Base-by-base conservation (phyloP, 371 early-diverging fungal species). In the Mortierella sp. region DNA sequence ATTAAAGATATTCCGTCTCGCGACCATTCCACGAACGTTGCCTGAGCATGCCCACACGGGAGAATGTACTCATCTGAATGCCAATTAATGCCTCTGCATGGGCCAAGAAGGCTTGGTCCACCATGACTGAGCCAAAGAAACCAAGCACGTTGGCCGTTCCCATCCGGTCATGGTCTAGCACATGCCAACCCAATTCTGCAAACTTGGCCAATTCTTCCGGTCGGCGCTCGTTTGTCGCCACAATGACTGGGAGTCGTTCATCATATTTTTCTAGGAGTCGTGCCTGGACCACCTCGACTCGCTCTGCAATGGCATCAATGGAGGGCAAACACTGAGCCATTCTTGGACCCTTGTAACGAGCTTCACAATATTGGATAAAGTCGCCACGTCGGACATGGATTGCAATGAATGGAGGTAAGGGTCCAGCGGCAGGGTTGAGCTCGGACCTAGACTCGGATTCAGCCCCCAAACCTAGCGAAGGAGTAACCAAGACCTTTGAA, bases 361-460 rank as follows among this genome's bases (percentile, higher is more conserved):
- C 21, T 23, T 53, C 11, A 23, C 53, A 53, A 9, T 53, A 23
- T 4, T 53, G 23, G 9, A 53, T 23, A 53, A 53, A 53, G 53
- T 53, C 53, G 16, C 11, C 53, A 2, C 53, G 53, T 16, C 53
- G 53, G 12, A 26, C 53, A 53, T 53, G 53, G 53, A 53, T 53
- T 19, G 53, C 19, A 26, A 53, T 53, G 21, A 53, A 53, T 23
- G 53, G 50, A 4, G 50, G 50, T 6, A 50, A 14, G 5, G 19
- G 9, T 26, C 37, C 5, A 37, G 37, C 37, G 5, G 37, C 37
- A 37, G 37, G 37, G 16, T n/a, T 9, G 44, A 23, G 26, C 23
- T 47, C 29, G 15, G 57, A 51, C 43, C 44, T 9, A 37, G 37
- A 37, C 37, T 37, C 9, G 18, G 53, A 23, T n/a, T n/a, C n/a